Base-by-base conservation (phyloP, 2,329 filamentous ascomycete genomes). In the Diaporthe australafricana region DNA sequence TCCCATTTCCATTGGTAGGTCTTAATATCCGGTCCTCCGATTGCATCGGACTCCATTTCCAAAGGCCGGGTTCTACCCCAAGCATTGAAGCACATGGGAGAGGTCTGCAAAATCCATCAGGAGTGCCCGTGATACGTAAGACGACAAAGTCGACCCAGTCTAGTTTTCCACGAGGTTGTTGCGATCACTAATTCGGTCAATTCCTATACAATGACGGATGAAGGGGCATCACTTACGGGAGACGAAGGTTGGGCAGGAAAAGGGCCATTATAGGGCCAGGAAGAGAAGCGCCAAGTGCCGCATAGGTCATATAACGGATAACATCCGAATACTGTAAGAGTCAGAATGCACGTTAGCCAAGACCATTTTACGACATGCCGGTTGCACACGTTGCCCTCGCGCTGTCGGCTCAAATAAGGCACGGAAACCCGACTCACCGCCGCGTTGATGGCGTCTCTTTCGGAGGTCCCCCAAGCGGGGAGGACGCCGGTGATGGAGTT, bases 401-500 rank as follows among this genome's bases (percentile, higher is more conserved):
- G 38, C 6, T 40, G 6, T 14, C 6, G 14, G 38, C 3, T 40
- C 6, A 40, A 11, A 40, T 7, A 40, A 12, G 5, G 38, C 6
- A 12, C 14, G 16, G 17, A 38, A 25, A 35, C 32, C 17, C 12
- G 5, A 75, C 80, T 78, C 71, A 81, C 80, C 6, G 84, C 84
- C 25, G 78, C 71, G 74, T 84, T 81, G n/a, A 87, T 79, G 1
- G 85, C 84, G 8, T 72, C 78, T 25, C 84, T 76, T 56, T 86
- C 79, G 5, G 77, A 55, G 0, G 82, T 80, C 0, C 83, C 85
- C 81, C 82, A 84, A 3, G 71, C 77, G 0, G 85, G 84, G 2
- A 84, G 71, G 5, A 77, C 77, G 0, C 79, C 81, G 0, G 82
- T 84, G 66, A 87, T 87, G 0, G 84, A 86, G 73, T 86, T 82